Base-by-base conservation (phyloP, 805 yeast species). In the Yarrowia sp. region DNA sequence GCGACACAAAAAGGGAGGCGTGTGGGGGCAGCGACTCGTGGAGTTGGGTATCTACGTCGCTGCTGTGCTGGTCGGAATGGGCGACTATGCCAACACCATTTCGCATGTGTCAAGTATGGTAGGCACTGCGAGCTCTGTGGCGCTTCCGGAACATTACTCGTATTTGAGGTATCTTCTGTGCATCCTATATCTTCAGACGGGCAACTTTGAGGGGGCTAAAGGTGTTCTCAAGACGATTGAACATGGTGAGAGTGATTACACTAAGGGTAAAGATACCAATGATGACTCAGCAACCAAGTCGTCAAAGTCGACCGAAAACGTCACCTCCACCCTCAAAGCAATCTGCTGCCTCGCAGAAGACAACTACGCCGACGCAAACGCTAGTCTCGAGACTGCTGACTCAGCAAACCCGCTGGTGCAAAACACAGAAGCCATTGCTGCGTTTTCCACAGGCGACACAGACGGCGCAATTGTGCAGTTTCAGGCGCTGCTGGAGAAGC, bases 51-150 rank as follows among this genome's bases (percentile, higher is more conserved):
- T 72, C 6, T 68, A 67, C 47, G 71, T 72, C 4, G 68, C 71
- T 1, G 71, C 76, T 2, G 68, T 70, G 33, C 68, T 75, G 22
- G 47, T 73, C 5, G 70, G 72, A 7, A 67, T 72, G 68, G 63
- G 66, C 7, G 78, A 75, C 47, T 68, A 64, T 41, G 38, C 64
- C 5, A 68, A 76, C 6, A 76, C 76, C 6, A 51, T 72, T 3
- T 29, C 38, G 9, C 58, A 51, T 12, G 42, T 51, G 21, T 14
- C 31, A 21, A 33, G 42, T 16, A 35, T 51, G 2, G 22, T 51
- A 4, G 42, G 36, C 4, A 51, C 55, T 1, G n/a, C 14, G 1
- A 32, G 55, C 32, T 24, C 13, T 13, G 58, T 33, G 4, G 12
- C 56, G 21, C 31, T 47, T 8, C 16, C 24, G 9, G 22, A 10